Percentiles rank a stretch among this genome's conserved stretches.
phyloP scores from a whole-genome alignment of 805 yeast species.

The Candida loeiensis region DNA sequence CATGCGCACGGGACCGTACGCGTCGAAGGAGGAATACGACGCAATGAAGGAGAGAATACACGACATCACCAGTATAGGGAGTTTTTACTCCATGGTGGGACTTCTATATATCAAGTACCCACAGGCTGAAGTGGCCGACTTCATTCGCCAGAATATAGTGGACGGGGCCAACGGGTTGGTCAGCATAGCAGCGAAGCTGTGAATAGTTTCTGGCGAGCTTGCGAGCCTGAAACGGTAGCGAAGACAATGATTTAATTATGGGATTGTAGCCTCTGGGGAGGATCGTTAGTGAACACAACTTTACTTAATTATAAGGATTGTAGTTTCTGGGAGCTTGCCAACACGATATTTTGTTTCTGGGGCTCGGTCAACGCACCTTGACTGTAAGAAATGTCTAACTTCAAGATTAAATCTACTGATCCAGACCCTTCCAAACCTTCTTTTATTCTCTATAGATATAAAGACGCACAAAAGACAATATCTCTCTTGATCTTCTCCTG shows the following conservation, averaged over 20 bases:
- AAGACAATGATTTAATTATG: too few species aligned
- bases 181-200: slow-evolving; percentile 14
- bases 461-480: slow-evolving; percentile 93
- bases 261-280: too few species aligned
- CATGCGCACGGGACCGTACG: slow-evolving; percentile 18
- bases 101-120: slow-evolving; percentile 29
- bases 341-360: too few species aligned
- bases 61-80: slow-evolving; percentile 28
- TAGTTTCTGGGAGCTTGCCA: too few species aligned
- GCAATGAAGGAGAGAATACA: slow-evolving; percentile 13
- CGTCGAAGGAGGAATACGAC: slow-evolving; percentile 11
- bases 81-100: slow-evolving; percentile 39
- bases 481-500: slow-evolving; percentile 95
- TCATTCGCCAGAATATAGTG: slow-evolving; percentile 21
- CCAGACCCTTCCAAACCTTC: too few species aligned
- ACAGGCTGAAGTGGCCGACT: slow-evolving; percentile 14
- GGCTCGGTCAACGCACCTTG: too few species aligned
- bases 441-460: slow-evolving; percentile 56
- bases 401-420: too few species aligned
- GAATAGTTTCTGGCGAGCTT: neutral
- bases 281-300: too few species aligned
- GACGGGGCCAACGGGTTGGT: slow-evolving; percentile 32
- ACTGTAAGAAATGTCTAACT: too few species aligned
- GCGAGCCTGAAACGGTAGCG: too few species aligned
- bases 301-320: too few species aligned